Evolutionary conservation across 495 filamentous ascomycete species (phyloP).

Genomic region (Aspergillus sclerotioniger): DNA sequence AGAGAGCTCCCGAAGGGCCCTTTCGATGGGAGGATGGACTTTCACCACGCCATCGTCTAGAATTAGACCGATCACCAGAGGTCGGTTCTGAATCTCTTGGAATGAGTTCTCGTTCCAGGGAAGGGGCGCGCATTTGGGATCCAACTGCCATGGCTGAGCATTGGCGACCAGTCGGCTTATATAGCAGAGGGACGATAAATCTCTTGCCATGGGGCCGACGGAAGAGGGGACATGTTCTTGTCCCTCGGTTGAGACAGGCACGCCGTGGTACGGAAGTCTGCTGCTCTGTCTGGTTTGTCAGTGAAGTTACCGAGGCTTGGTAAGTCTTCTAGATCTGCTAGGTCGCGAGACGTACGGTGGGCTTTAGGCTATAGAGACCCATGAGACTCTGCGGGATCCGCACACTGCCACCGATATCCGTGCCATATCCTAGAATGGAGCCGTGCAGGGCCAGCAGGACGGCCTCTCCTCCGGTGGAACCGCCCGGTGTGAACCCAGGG

Average conservation of each 20-base stretch:
- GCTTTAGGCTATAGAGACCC: constrained; percentile 57
- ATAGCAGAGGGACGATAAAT: constrained; percentile 38
- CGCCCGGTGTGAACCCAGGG: constrained; percentile 50
- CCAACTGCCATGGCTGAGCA: constrained; percentile 41
- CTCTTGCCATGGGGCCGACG: constrained; percentile 49
- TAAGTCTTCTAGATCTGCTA: not conserved
- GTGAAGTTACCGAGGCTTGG: not conserved
- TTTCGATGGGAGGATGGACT: constrained; percentile 47
- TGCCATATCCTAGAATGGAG: constrained; percentile 63
- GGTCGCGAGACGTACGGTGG: constrained; percentile 39
- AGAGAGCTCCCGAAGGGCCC: constrained; percentile 39
- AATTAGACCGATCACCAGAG: constrained; percentile 48
- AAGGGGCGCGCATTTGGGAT: constrained; percentile 47
- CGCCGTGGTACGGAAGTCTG: constrained; percentile 46
- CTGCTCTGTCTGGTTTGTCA: constrained; percentile 29
- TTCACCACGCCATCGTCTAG: constrained; percentile 50
- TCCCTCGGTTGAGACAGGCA: constrained; percentile 50
- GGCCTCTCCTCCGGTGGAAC: constrained; percentile 64
- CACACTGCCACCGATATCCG: constrained; percentile 61
- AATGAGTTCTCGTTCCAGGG: constrained; percentile 45
- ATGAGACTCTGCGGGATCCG: constrained; percentile 54
- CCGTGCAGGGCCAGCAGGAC: constrained; percentile 60
- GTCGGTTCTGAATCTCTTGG: constrained; percentile 36
- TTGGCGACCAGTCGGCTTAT: constrained; percentile 41
- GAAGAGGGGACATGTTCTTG: constrained; percentile 55